Conservation (phyloP, 805 yeast genomes). For the Phaffomyces thermotolerans region DNA sequence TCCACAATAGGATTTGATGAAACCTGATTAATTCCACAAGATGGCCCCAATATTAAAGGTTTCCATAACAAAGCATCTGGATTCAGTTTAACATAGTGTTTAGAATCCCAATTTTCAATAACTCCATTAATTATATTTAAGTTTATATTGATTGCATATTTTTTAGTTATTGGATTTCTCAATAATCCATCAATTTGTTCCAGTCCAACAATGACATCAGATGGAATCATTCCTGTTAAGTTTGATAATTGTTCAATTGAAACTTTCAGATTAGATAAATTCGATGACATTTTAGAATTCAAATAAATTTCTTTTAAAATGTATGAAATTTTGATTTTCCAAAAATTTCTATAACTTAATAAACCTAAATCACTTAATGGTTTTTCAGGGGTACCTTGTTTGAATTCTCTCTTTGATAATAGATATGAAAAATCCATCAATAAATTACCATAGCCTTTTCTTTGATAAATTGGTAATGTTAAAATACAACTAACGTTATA, state of each 20-base stretch:
- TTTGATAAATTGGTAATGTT: conserved; percentile 80
- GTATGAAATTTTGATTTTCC: conserved; percentile 64
- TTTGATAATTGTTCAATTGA: conserved; percentile 59
- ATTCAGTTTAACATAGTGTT: conserved; percentile 45
- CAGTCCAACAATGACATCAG: conserved; percentile 81
- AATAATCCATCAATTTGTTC: conserved; percentile 67
- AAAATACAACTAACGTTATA: conserved; percentile 88
- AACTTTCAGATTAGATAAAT: conserved; percentile 18
- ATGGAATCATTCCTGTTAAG: conserved; percentile 76
- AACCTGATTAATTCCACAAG: conserved; percentile 67
- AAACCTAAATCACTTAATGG: conserved; percentile 86
- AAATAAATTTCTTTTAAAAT: conserved; percentile 17
- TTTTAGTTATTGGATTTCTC: conserved; percentile 34
- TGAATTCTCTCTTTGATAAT: conserved; percentile 64
- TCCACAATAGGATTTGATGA: conserved; percentile 26
- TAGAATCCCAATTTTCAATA: conserved; percentile 45
- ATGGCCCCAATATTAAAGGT: conserved; percentile 76
- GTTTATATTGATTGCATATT: conserved; percentile 50
- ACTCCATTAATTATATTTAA: conserved; percentile 33
- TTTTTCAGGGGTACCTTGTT: conserved; percentile 90
- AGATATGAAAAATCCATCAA: conserved; percentile 86
- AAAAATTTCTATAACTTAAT: conserved; percentile 77
- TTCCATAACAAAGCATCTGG: conserved; percentile 64
- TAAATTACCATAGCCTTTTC: conserved; percentile 84
- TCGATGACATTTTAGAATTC: not conserved